phyloP scores from a whole-genome alignment of 2,329 filamentous ascomycete genomes.

The Scedosporium apiospermum region DNA sequence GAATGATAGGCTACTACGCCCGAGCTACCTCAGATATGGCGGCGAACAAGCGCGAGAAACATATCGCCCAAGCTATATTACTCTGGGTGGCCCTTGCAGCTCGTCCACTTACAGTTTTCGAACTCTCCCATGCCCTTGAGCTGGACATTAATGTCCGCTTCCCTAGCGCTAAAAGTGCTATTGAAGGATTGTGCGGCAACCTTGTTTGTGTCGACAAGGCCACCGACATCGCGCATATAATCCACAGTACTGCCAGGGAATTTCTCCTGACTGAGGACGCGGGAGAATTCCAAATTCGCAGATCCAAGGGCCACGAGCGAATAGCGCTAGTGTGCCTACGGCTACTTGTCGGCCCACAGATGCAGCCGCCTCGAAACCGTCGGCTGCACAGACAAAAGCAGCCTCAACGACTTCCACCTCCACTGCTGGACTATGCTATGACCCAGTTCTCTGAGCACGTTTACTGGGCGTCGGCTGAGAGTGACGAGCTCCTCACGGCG shows the following conservation, averaged over 20 bases:
- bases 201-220: constrained; percentile 12
- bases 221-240: no score
- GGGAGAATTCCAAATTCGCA: no score
- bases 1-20: constrained; percentile 20
- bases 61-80: constrained; percentile 18
- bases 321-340: background rate
- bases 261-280: no score
- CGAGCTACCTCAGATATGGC: constrained; percentile 14
- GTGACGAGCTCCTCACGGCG: constrained; percentile 12
- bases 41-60: constrained; percentile 16
- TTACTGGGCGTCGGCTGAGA: background rate
- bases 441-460: background rate
- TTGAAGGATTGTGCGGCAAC: constrained; percentile 19
- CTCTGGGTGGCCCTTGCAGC: constrained; percentile 16
- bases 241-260: no score
- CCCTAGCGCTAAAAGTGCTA: constrained; percentile 12
- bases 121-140: constrained; percentile 18
- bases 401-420: background rate
- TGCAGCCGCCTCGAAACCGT: background rate
- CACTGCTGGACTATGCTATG: background rate
- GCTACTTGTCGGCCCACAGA: background rate
- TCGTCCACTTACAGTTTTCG: constrained; percentile 14
- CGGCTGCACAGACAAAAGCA: background rate
- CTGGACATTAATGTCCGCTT: constrained; percentile 17
- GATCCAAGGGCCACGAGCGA: no score